Base-by-base conservation (phyloP, 768 basidiomycete genomes). In the Phaeolepiota aurea region DNA sequence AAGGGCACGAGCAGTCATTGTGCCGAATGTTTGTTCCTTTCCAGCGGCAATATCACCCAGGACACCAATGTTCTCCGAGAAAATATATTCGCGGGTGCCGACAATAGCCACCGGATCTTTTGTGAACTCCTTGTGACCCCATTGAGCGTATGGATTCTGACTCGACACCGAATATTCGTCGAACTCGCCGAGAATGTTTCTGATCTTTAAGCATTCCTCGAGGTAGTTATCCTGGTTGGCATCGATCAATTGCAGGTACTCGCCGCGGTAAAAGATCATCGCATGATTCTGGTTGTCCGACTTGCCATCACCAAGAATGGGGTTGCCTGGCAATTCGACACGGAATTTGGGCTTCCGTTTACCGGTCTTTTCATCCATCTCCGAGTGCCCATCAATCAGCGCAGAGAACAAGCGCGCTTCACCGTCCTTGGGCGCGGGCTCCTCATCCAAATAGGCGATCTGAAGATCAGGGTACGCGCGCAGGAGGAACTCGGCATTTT, bases 201-300 rank as follows among this genome's bases (percentile, higher is more conserved):
- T 82, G 52, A 99, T 99, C 74, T 99, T 99, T 58, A 99, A 65
- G 62, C 96, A 99, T 58, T 99, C 96, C 59, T 99, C 96, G 53
- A 99, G 70, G 55, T 99, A 99, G 67, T 98, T 99, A 69, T 99
- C 96, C 67, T 99, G 96, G 59, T 99, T 99, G 51, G 96, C 96
- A 50, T 99, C 96, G 64, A 99, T 97, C 51, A 99, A 85, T 64
- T 99, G 96, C 37, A 99, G 72, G 59, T 96, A 98, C 65, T 99
- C 96, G 48, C 96, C 96, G 34, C 96, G 90, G 63, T 98, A 96
- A 72, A 99, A 99, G 54, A 98, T 72, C 54, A 99, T 97, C 20
- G 96, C 94, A 56, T 99, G 96, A 63, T 99, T 99, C 72, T 99
- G 96, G 62, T 99, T 99, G 64, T 98, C 96, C 11, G 91, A 94